Conservation (phyloP, 495 filamentous ascomycete genomes). For the Penicillium silybi region DNA sequence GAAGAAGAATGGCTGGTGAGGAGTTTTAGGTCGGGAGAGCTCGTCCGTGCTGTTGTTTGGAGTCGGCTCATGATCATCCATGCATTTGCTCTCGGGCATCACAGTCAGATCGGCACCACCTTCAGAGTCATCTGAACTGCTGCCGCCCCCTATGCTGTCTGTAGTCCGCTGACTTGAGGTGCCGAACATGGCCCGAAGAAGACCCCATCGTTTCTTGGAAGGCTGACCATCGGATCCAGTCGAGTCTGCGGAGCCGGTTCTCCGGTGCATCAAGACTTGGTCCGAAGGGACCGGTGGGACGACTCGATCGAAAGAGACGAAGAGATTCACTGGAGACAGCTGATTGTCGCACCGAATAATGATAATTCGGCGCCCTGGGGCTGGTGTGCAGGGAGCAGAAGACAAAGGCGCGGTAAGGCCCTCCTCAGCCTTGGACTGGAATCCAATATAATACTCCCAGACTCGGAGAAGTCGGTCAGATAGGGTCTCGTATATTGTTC, state of each 20-base stretch:
- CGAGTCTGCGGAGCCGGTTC: constrained; percentile 33
- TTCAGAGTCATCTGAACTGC: constrained; percentile 41
- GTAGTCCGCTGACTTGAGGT: constrained; percentile 23
- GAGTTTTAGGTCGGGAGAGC: constrained; percentile 30
- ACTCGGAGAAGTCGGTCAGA: constrained; percentile 64
- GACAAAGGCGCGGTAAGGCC: constrained; percentile 53
- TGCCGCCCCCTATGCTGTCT: constrained; percentile 28
- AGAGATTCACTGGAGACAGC: constrained; percentile 52
- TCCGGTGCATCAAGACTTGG: constrained; percentile 35
- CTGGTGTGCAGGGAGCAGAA: constrained; percentile 79
- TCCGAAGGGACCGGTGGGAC: constrained; percentile 40
- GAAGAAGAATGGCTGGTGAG: constrained; percentile 65
- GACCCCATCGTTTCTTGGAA: constrained; percentile 62
- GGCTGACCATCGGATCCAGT: constrained; percentile 22
- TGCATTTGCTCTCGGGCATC: constrained; percentile 23
- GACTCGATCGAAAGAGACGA: constrained; percentile 64
- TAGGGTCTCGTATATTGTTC: constrained; percentile 63
- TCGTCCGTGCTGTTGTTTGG: constrained; percentile 25
- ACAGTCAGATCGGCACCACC: constrained; percentile 26
- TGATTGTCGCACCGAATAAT: constrained; percentile 86
- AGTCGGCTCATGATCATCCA: constrained; percentile 27
- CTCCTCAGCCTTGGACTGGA: constrained; percentile 62
- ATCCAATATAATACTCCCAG: constrained; percentile 74
- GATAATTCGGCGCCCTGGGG: constrained; percentile 84
- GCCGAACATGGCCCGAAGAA: constrained; percentile 66